Conservation (phyloP, 2,329 filamentous ascomycete genomes). For the Venturiaceae sp. region DNA sequence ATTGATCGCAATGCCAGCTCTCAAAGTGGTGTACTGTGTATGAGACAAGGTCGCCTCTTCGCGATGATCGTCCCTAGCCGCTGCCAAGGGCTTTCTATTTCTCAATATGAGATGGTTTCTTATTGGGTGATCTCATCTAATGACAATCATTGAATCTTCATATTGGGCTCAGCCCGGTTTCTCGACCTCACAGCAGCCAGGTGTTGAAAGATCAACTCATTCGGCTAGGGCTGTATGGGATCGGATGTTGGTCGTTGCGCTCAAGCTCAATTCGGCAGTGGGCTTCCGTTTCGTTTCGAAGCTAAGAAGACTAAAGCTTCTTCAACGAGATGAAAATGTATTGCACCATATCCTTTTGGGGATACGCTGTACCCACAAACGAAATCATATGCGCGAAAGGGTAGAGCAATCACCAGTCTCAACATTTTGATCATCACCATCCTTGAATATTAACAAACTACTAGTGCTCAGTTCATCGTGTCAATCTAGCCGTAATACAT, state of each 20-base stretch:
- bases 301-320: neutral
- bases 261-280: neutral
- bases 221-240: neutral
- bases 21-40: slow-evolving; percentile 1
- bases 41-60: neutral
- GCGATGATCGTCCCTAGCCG: neutral
- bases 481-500: neutral
- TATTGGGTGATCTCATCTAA: neutral
- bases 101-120: neutral
- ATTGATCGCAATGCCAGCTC: neutral
- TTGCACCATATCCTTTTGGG: too few species aligned
- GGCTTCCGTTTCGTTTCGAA: neutral
- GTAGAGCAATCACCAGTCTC: neutral
- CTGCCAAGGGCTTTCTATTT: neutral
- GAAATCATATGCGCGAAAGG: neutral
- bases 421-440: too few species aligned
- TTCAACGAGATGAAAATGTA: neutral
- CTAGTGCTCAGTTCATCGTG: too few species aligned
- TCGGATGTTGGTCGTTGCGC: neutral
- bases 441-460: too few species aligned
- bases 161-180: neutral
- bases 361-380: neutral
- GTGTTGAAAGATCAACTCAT: neutral
- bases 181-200: neutral
- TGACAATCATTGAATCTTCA: neutral